These are phyloP conservation scores for Gardenia jasminoides DNA, from an alignment of 257 asterid genomes.

Conservation along the genomic window DNA sequence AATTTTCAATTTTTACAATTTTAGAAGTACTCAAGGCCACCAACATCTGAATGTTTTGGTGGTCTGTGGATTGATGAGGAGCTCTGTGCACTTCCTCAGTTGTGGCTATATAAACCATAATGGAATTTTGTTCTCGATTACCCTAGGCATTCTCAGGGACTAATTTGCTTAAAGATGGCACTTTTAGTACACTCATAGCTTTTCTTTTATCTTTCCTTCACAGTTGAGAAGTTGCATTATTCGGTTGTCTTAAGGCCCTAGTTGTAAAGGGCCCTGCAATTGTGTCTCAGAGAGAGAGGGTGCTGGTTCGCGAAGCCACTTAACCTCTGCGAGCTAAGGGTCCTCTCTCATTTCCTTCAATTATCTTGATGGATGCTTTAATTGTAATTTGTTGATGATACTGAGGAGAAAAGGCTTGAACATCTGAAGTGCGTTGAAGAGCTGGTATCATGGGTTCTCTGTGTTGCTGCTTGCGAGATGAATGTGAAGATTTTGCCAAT, in stretches of 20 bases:
- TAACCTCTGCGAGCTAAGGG: constrained; percentile 48
- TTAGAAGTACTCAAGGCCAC: neutral
- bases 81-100: neutral
- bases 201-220: neutral
- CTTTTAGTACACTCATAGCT: neutral
- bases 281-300: constrained; percentile 31
- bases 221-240: constrained; percentile 10
- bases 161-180: neutral
- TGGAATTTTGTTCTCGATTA: neutral
- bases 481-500: constrained; percentile 61
- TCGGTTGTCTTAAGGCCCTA: neutral
- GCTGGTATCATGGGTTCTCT: constrained; percentile 67
- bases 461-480: constrained; percentile 81
- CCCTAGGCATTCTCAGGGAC: neutral
- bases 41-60: neutral
- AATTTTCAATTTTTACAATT: constrained; percentile 5
- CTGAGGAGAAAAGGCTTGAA: constrained; percentile 9
- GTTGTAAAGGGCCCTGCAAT: constrained; percentile 10
- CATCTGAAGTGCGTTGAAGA: constrained; percentile 17
- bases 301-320: constrained; percentile 47
- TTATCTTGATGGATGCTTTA: constrained; percentile 3
- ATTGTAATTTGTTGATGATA: constrained; percentile 20
- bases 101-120: neutral
- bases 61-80: neutral
- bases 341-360: constrained; percentile 42